phyloP scores from a whole-genome alignment of 2,329 filamentous ascomycete species.

The Byssoonygena ceratinophila region DNA sequence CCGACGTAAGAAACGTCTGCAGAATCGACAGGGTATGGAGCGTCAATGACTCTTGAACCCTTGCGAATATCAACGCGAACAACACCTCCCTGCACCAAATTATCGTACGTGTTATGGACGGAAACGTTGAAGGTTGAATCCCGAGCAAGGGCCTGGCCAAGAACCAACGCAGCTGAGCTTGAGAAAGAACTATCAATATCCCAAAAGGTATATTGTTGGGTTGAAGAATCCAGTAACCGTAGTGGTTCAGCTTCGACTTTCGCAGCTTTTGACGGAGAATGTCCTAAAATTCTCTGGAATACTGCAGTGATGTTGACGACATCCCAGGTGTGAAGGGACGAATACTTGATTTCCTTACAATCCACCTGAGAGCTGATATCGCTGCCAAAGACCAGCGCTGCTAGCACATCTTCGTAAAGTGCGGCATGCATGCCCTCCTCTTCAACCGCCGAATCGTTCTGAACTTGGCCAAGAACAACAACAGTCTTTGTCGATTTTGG shows the following conservation, averaged over 20 bases:
- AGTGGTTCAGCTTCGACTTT: constrained; percentile 35
- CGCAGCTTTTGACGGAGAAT: constrained; percentile 25
- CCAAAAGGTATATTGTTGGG: constrained; percentile 89
- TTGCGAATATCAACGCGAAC: constrained; percentile 76
- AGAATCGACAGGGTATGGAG: constrained; percentile 66
- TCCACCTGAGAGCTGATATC: constrained; percentile 52
- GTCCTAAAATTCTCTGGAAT: constrained; percentile 38
- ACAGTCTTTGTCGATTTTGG: constrained; percentile 65
- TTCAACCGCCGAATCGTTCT: constrained; percentile 58
- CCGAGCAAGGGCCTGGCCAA: constrained; percentile 50
- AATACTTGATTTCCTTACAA: constrained; percentile 81
- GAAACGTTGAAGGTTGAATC: constrained; percentile 53
- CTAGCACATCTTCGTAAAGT: constrained; percentile 83
- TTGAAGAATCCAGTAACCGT: constrained; percentile 44
- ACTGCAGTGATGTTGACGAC: constrained; percentile 36
- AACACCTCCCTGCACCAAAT: constrained; percentile 60
- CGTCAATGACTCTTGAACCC: constrained; percentile 71
- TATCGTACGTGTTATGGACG: constrained; percentile 50
- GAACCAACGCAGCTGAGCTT: constrained; percentile 51
- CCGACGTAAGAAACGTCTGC: constrained; percentile 73
- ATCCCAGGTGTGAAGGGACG: constrained; percentile 58
- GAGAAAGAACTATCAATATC: constrained; percentile 66
- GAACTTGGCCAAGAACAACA: constrained; percentile 81
- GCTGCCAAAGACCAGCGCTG: constrained; percentile 68
- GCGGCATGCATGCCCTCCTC: constrained; percentile 71